A percentile compares a stretch with the other conserved stretches of the same genome.
Conservation (phyloP, 2,329 filamentous ascomycete species). For the Metarhizium brunneum region DNA sequence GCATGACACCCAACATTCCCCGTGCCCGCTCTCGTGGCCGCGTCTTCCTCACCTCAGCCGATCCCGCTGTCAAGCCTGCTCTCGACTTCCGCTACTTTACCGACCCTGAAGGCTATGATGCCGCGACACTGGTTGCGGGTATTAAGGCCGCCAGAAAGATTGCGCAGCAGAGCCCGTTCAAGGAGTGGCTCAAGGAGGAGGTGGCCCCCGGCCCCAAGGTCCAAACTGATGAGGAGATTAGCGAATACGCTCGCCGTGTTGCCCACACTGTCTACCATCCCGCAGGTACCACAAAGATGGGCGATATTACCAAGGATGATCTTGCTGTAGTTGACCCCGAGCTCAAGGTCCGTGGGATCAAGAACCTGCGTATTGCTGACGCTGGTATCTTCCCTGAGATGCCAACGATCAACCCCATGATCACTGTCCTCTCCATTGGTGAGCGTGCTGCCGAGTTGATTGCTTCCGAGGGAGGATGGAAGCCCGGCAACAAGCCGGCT, state of each 20-base stretch:
- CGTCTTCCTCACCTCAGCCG: slow-evolving; percentile 66
- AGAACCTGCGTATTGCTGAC: slow-evolving; percentile 70
- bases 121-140: slow-evolving; percentile 69
- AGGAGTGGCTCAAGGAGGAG: slow-evolving; percentile 74
- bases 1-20: slow-evolving; percentile 88
- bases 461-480: slow-evolving; percentile 51
- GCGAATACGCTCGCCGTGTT: slow-evolving; percentile 69
- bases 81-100: slow-evolving; percentile 88
- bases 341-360: slow-evolving; percentile 63
- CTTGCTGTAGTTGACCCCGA: slow-evolving; percentile 72
- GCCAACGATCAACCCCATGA: slow-evolving; percentile 81
- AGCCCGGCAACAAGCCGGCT: slow-evolving; percentile 20
- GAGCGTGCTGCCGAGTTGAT: slow-evolving; percentile 82
- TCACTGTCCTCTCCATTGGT: slow-evolving; percentile 76
- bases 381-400: slow-evolving; percentile 85
- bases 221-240: slow-evolving; percentile 70
- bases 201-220: slow-evolving; percentile 67
- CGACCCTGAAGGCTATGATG: slow-evolving; percentile 76
- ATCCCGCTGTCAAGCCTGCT: slow-evolving; percentile 69
- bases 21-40: slow-evolving; percentile 70
- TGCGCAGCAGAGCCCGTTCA: slow-evolving; percentile 67
- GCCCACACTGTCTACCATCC: slow-evolving; percentile 90
- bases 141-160: slow-evolving; percentile 70
- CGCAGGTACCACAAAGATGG: slow-evolving; percentile 86
- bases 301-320: slow-evolving; percentile 56